Conservation (phyloP, 139 green algal species). For the Yamagishiella unicocca region DNA sequence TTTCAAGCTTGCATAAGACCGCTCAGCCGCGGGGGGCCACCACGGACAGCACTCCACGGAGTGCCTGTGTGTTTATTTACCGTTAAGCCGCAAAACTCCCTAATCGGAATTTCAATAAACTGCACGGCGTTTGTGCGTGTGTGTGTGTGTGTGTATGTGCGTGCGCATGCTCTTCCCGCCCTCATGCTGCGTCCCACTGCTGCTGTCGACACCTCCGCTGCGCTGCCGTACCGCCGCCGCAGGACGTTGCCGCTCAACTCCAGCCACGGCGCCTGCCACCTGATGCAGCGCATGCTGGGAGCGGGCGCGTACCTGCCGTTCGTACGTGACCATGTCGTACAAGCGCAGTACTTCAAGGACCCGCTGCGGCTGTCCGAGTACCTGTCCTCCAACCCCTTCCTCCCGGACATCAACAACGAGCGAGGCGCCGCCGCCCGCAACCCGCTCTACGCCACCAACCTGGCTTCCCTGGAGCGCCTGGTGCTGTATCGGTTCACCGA, state of each 20-base stretch:
- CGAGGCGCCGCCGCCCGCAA: conserved; percentile 56
- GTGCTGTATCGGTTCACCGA: conserved; percentile 84
- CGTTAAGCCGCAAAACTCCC: too few species aligned
- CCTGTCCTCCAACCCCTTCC: conserved; percentile 75
- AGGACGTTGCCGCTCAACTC: conserved; percentile 35
- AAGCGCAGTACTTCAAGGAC: conserved; percentile 70
- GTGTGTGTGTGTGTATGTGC: too few species aligned
- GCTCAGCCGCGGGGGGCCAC: too few species aligned
- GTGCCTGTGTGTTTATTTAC: too few species aligned
- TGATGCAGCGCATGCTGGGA: conserved; percentile 55
- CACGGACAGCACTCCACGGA: too few species aligned
- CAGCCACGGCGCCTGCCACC: conserved; percentile 45
- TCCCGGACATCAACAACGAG: conserved; percentile 94
- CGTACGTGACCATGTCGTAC: conserved; percentile 80
- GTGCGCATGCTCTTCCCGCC: too few species aligned
- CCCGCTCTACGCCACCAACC: conserved; percentile 77
- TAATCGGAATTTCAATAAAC: too few species aligned
- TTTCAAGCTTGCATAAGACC: too few species aligned
- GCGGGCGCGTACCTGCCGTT: conserved; percentile 80
- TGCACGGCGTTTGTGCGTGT: too few species aligned
- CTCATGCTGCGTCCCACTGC: too few species aligned
- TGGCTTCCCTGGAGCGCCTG: conserved; percentile 78
- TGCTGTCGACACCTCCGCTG: too few species aligned
- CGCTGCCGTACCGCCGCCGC: too few species aligned
- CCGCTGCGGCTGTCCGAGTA: conserved; percentile 76